Conservation (phyloP, 306 rosid species). For the Fragaria nilgerrensis region DNA sequence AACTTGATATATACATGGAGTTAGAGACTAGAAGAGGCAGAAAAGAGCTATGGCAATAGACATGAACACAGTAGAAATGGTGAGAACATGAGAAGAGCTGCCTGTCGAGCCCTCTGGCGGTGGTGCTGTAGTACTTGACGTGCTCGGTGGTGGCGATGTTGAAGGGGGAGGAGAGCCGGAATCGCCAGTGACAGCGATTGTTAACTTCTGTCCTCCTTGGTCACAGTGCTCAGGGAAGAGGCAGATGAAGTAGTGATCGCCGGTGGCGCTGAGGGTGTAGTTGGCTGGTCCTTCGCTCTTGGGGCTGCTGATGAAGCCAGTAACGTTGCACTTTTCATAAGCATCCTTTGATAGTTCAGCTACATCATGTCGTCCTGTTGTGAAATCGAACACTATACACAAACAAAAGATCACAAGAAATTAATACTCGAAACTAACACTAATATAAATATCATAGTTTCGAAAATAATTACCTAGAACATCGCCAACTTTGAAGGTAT, state of each 20-base stretch:
- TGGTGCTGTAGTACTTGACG: slow-evolving; percentile 1
- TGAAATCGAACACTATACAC: slow-evolving; percentile 8
- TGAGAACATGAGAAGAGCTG: neutral
- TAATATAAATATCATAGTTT: neutral
- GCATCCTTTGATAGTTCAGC: slow-evolving; percentile 12
- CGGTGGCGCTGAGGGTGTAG: slow-evolving; percentile 12
- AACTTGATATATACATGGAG: neutral
- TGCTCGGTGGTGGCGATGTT: neutral
- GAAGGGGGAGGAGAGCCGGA: neutral
- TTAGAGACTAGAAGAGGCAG: neutral
- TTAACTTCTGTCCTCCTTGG: slow-evolving; percentile 25
- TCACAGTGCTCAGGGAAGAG: slow-evolving; percentile 2
- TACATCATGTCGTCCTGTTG: slow-evolving; percentile 6
- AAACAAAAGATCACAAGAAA: neutral
- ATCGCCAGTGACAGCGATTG: neutral
- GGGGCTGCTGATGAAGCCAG: neutral
- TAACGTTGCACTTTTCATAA: slow-evolving; percentile 3
- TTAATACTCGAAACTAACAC: neutral
- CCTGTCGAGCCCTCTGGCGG: neutral
- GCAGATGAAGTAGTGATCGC: slow-evolving; percentile 20
- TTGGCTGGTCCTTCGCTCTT: slow-evolving; percentile 18
- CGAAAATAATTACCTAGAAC: slow-evolving; percentile 12
- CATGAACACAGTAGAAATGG: slow-evolving; percentile 8
- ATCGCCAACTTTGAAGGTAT: slow-evolving; percentile 16
- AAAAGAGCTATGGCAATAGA: slow-evolving; percentile 7